Evolutionary conservation across 2,329 filamentous ascomycete species (phyloP).

Genomic region (Apiospora pterosperma): DNA sequence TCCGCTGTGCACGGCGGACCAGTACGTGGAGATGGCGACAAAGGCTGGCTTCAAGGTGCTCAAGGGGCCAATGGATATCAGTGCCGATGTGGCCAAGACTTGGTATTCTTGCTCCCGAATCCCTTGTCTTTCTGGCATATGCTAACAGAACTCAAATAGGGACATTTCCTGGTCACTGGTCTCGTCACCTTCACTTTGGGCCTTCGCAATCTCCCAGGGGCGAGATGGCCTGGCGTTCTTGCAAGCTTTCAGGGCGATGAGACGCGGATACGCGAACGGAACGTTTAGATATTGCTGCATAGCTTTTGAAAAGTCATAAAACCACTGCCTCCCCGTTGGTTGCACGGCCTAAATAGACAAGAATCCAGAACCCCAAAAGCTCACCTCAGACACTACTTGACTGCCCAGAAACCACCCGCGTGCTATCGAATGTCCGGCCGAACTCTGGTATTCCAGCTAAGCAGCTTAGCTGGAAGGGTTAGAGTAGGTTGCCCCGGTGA

Average conservation of each 20-base stretch:
- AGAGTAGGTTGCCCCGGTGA: neutral
- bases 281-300: constrained; percentile 58
- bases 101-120: constrained; percentile 38
- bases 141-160: constrained; percentile 31
- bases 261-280: constrained; percentile 55
- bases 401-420: neutral
- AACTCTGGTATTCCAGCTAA: neutral
- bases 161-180: constrained; percentile 61
- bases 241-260: constrained; percentile 59
- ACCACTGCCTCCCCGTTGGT: neutral
- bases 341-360: neutral
- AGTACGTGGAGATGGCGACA: constrained; percentile 49
- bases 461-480: neutral
- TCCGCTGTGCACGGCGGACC: constrained; percentile 49
- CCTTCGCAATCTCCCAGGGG: constrained; percentile 57
- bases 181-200: constrained; percentile 58
- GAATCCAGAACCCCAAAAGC: neutral
- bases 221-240: constrained; percentile 58
- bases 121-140: neutral
- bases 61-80: constrained; percentile 52
- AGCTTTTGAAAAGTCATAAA: constrained; percentile 46
- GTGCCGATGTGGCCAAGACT: constrained; percentile 54
- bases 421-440: neutral
- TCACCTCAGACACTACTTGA: neutral
- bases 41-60: constrained; percentile 43